Conservation (phyloP, 129 eudicot genomes). For the Oenanthe sinensis region DNA sequence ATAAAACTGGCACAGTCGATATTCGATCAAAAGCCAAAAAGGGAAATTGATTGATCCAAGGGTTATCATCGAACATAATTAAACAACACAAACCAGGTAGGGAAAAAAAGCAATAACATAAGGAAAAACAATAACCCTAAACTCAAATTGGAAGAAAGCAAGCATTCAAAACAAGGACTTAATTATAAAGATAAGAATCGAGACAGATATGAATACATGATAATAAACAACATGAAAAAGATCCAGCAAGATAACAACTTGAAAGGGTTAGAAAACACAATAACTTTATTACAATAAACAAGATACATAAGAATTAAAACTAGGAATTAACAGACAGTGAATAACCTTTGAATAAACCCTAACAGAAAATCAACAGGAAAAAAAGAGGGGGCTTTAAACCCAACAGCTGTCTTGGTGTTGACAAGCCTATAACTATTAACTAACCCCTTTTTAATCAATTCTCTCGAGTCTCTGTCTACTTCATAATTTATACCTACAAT, state of each 20-base stretch:
- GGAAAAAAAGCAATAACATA: neutral
- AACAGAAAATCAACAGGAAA: neutral
- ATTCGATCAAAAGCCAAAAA: neutral
- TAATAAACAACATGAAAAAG: conserved; percentile 3
- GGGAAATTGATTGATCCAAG: neutral
- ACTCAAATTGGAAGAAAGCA: neutral
- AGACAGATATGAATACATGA: neutral
- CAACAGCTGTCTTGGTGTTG: neutral
- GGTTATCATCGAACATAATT: neutral
- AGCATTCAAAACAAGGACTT: neutral
- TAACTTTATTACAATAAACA: neutral
- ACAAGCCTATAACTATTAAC: neutral
- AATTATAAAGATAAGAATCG: neutral
- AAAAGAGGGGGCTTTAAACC: neutral
- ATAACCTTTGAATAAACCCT: conserved; percentile 7
- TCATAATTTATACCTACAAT: too few relatives aligned
- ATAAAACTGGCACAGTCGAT: neutral
- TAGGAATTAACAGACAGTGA: neutral
- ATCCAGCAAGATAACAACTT: conserved; percentile 12
- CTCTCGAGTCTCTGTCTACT: too few relatives aligned
- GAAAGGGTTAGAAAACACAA: neutral
- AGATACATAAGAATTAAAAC: too few relatives aligned
- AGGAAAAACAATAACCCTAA: neutral
- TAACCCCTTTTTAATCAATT: too few relatives aligned
- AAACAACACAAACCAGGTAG: neutral